phyloP scores from a whole-genome alignment of 1,284 basidiomycete genomes.

The Singerocomus inundabilis region DNA sequence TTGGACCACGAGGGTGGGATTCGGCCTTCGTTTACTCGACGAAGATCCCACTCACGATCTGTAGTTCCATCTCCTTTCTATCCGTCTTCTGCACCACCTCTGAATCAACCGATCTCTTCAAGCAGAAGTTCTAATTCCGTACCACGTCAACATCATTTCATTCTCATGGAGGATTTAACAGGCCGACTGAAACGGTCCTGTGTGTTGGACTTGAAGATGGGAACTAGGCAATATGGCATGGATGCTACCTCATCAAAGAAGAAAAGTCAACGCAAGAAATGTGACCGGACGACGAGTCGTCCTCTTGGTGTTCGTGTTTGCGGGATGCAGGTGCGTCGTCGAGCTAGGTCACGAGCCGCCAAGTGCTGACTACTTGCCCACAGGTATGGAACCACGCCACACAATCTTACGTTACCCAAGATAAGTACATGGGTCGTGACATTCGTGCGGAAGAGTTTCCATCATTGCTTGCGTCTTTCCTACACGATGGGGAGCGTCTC shows the following conservation, averaged over 20 bases:
- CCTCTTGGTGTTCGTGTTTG: conserved; percentile 91
- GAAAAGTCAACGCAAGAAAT: conserved; percentile 97
- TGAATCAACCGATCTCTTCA: conserved; percentile 33
- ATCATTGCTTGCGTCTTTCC: conserved; percentile 77
- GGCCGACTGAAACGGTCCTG: conserved; percentile 93
- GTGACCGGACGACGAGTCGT: conserved; percentile 92
- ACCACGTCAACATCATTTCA: conserved; percentile 93
- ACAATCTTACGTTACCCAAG: conserved; percentile 86
- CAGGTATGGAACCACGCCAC: conserved; percentile 89
- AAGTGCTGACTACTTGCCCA: conserved; percentile 13
- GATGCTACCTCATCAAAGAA: conserved; percentile 93
- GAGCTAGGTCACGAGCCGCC: not conserved
- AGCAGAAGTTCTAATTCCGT: conserved; percentile 42
- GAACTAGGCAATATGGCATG: conserved; percentile 96
- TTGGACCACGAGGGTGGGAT: conserved; percentile 19
- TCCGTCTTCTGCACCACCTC: conserved; percentile 11
- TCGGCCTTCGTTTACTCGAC: conserved; percentile 38
- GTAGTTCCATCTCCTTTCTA: conserved; percentile 34
- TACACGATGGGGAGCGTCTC: conserved; percentile 81
- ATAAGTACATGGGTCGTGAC: conserved; percentile 96
- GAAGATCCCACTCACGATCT: conserved; percentile 58
- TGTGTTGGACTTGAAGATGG: conserved; percentile 99
- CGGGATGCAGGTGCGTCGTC: conserved; percentile 89
- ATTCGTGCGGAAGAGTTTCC: conserved; percentile 86
- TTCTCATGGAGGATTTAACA: conserved; percentile 98